phyloP scores from a whole-genome alignment of 148 eudicot species.

The Chenopodium suecicum region DNA sequence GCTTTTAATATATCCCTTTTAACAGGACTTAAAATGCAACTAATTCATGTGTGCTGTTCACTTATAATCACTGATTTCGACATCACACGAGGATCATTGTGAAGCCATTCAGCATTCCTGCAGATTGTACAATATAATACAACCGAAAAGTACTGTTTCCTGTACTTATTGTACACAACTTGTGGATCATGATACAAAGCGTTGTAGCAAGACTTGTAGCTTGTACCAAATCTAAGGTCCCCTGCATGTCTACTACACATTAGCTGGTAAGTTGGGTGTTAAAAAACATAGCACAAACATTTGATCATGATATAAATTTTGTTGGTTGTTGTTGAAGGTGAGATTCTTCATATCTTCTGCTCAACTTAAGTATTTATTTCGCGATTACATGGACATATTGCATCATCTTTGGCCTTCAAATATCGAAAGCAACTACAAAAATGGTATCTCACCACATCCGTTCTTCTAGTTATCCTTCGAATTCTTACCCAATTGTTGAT shows the following conservation, averaged over 20 bases:
- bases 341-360: not conserved
- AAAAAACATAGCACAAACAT: constrained; percentile 1
- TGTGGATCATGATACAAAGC: constrained; percentile 10
- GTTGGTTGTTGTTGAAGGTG: not conserved
- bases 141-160: too few species aligned
- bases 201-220: not conserved
- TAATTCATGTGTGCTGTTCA: too few species aligned
- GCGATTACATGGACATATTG: too few species aligned
- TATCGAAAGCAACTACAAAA: not conserved
- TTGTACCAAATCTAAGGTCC: not conserved
- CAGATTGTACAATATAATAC: too few species aligned
- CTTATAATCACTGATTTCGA: too few species aligned
- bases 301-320: not conserved
- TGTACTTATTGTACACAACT: not conserved
- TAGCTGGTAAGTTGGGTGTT: constrained; percentile 11
- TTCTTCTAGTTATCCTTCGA: constrained; percentile 1
- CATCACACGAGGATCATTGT: too few species aligned
- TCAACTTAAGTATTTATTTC: not conserved
- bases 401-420: not conserved
- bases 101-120: too few species aligned
- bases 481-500: constrained; percentile 1
- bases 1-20: too few species aligned
- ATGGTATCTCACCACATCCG: constrained; percentile 19
- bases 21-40: too few species aligned
- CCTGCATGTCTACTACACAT: not conserved